Conservation (phyloP, 768 basidiomycete species). For the Udeniomyces megalosporus region DNA sequence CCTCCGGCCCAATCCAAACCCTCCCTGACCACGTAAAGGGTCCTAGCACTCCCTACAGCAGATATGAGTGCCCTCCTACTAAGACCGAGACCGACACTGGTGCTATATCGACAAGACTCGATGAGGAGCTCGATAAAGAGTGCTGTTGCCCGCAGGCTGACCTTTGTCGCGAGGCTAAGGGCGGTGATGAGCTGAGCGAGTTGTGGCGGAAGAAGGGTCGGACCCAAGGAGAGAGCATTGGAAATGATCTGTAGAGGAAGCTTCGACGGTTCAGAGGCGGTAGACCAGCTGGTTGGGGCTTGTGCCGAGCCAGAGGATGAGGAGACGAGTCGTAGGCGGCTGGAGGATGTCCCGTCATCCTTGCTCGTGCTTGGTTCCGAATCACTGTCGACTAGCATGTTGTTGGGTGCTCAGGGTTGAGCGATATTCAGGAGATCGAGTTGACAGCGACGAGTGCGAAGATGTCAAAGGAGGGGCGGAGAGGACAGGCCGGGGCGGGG, state of each 20-base stretch:
- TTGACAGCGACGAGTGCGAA: too few species aligned
- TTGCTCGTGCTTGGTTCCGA: too few species aligned
- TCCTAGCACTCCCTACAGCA: constrained; percentile 28
- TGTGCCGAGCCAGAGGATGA: neutral
- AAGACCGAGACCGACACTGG: constrained; percentile 24
- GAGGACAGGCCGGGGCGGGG: neutral
- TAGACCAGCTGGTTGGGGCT: neutral
- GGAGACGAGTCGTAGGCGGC: neutral
- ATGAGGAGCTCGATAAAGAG: constrained; percentile 30
- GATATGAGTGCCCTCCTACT: constrained; percentile 27
- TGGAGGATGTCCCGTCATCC: neutral
- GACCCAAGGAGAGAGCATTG: constrained; percentile 14
- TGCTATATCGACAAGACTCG: constrained; percentile 22
- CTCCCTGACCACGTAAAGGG: constrained; percentile 25
- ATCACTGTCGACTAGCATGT: too few species aligned
- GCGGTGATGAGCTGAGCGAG: constrained; percentile 28
- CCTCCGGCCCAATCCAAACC: constrained; percentile 19
- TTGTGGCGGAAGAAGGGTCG: constrained; percentile 27
- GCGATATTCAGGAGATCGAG: neutral
- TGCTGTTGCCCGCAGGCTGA: constrained; percentile 23
- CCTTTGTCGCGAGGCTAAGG: constrained; percentile 24
- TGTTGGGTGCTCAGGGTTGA: neutral
- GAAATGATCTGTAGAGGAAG: constrained; percentile 10
- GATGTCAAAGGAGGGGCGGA: too few species aligned
- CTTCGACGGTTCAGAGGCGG: neutral